Evolutionary conservation across 2,329 filamentous ascomycete genomes (phyloP), one percentile per base, ranked within the genome.

Genomic region (Pseudocercospora vitis): DNA sequence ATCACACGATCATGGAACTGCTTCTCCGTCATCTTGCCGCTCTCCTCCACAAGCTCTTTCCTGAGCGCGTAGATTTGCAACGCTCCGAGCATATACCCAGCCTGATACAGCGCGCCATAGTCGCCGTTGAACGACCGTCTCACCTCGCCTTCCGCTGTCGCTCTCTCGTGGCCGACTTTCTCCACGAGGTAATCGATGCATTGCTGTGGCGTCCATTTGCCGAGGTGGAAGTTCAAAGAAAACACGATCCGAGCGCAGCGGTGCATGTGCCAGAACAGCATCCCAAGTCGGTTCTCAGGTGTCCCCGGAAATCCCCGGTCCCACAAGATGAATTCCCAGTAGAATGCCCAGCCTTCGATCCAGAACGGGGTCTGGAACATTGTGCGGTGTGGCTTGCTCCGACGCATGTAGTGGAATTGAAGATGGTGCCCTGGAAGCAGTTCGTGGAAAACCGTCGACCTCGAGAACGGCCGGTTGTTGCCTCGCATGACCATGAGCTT

Each of bases 181-280:
- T 79, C 67, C 0, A 84, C 80, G 1, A 84, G 72, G 50, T 82
- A 63, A 55, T 84, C 79, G 12, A 85, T 75, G 48, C 80, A 83
- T 60, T 82, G 76, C 53, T 74, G 71, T 1, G 81, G 74, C 7
- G 69, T 74, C 73, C 82, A 76, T 56, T 76, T 64, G 1, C 79
- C 80, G 0, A 84, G 73, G 61, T 84, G 81, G 54, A 83, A 84
- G 32, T 76, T 76, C 1, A 84, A 65, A 0, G 78, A 81, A 66
- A 84, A 84, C 9, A 80, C 69, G 59, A 83, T 83, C 31, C 82
- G 76, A 4, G 78, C 77, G 59, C 81, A 83, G 23, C 82, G 78
- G 64, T 85, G 81, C 77, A 84, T 82, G 11, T 80, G 74, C 81
- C 81, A 84, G 64, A 83, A 84, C 6, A 85, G 67, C 57, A 82